Base-by-base conservation (phyloP, 345 rosid species). In the Eucalyptus tenuipes region DNA sequence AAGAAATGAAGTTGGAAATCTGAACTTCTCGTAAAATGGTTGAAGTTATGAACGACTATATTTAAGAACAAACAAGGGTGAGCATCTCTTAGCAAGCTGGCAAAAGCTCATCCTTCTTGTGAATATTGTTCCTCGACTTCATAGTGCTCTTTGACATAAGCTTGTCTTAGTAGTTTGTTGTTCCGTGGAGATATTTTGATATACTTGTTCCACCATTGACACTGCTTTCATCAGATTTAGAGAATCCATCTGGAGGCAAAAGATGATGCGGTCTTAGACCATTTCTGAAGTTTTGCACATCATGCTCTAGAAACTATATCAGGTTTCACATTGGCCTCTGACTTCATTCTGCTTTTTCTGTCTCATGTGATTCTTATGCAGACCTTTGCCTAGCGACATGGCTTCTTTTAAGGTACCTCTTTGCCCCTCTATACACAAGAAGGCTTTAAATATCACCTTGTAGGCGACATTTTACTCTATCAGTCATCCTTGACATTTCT, bases 381-480 rank as follows among this genome's bases (percentile, higher is more conserved):
- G 99, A 92, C 98, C 99, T 86, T 91, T 97, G 91, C 99, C 99
- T 8, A 96, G 95, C 93, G 93, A 92, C 93, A 81, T 97, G 88
- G 96, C 99, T 53, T 96, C 99, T 42, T 97, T 96, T 90, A 97
- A 96, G 99, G 99, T 96, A 95, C 87, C 50, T 55, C 31, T 25
- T 88, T 88, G 82, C 47, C 55, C 53, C 45, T 53, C 87, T 89
- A 15, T 68, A 37, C 33, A 66, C 84, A 53, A 40, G 71, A 79
- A 53, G 79, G 40, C 33, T 29, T 18, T 49, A 49, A 53, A 52
- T 50, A 79, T 42, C 68, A 53, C 37, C 71, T 47, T 45, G 31
- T 7, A 9, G 71, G 55, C 13, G 1, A 44, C 61, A 37, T 49
- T 57, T 86, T 57, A 86, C 55, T 33, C 45, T 87, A 57, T 87